A percentile compares a stretch with the other conserved stretches of the same genome.
phyloP scores from a whole-genome alignment of 2,329 filamentous ascomycete genomes.

The Colletotrichum liaoningense region DNA sequence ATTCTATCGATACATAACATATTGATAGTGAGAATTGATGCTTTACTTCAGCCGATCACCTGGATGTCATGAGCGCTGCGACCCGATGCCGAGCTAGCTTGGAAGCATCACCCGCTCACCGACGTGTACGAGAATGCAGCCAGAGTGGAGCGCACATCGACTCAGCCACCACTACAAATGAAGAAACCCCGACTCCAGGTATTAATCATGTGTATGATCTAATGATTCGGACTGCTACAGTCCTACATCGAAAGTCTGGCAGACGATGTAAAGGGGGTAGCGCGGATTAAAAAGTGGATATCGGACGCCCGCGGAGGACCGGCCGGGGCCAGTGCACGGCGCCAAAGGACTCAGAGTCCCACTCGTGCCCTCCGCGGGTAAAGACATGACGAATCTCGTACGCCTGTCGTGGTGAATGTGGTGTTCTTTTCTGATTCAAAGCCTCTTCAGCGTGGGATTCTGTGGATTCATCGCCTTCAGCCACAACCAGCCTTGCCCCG shows the following conservation, averaged over 20 bases:
- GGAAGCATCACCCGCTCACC: no score
- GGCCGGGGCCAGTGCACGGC: neutral
- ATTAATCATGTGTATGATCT: no score
- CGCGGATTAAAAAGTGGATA: neutral
- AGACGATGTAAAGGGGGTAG: neutral
- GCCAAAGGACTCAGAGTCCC: neutral
- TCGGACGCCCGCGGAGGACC: conserved; percentile 1
- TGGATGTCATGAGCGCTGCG: no score
- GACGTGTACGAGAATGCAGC: no score
- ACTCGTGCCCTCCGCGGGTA: neutral
- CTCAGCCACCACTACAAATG: neutral
- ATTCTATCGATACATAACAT: no score
- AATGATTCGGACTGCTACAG: neutral
- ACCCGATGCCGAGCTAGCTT: no score
- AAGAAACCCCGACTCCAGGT: neutral
- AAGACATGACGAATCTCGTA: neutral
- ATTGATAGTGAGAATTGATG: no score
- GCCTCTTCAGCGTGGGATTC: neutral
- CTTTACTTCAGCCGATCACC: no score
- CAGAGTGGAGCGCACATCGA: neutral
- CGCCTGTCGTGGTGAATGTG: neutral
- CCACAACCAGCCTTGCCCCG: neutral
- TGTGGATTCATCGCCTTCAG: neutral
- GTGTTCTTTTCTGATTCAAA: neutral
- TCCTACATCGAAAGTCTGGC: neutral